Percentiles rank a stretch among this genome's conserved stretches.
Conservation (phyloP, 179 eudicot species). For the Camellia oleifera region DNA sequence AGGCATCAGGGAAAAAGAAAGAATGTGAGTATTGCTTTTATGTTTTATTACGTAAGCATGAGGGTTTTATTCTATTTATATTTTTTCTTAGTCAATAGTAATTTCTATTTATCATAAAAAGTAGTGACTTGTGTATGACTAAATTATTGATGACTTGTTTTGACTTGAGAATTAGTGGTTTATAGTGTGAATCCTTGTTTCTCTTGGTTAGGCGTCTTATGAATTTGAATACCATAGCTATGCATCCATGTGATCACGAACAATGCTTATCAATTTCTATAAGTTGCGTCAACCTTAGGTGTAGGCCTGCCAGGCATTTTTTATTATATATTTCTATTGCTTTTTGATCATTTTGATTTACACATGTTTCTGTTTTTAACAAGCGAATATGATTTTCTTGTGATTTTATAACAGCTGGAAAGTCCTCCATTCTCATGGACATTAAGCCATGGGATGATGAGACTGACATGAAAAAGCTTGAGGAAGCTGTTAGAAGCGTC, state of each 20-base stretch:
- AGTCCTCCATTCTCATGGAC: slow-evolving; percentile 87
- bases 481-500: slow-evolving; percentile 83
- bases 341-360: neutral
- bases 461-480: slow-evolving; percentile 94
- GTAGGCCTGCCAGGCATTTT: neutral
- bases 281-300: neutral
- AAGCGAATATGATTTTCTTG: no score
- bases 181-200: neutral
- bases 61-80: neutral
- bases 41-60: neutral
- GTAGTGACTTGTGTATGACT: neutral
- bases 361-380: no score
- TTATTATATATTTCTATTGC: neutral
- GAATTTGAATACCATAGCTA: neutral
- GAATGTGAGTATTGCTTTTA: slow-evolving; percentile 51
- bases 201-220: neutral
- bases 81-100: neutral
- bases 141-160: neutral
- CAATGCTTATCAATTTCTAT: neutral
- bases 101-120: neutral
- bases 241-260: no score
- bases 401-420: slow-evolving; percentile 55
- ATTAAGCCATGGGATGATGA: slow-evolving; percentile 99
- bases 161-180: neutral
- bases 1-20: slow-evolving; percentile 70